These are phyloP conservation scores for Globisporangium parvum DNA, from an alignment of 352 stramenopile genomes.

Conservation along the genomic window DNA sequence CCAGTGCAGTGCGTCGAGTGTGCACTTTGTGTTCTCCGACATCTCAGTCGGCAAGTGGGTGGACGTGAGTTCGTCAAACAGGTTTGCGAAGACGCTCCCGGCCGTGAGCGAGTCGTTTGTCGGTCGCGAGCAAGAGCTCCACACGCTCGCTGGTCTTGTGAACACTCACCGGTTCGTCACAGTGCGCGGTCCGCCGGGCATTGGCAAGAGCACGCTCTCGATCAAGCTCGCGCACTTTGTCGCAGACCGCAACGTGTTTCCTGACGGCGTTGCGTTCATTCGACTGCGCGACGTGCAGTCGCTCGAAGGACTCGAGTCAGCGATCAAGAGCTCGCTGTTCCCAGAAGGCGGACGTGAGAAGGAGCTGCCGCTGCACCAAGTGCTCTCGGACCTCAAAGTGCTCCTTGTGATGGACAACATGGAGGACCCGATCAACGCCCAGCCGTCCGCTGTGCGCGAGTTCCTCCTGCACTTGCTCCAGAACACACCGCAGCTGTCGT, in stretches of 20 bases:
- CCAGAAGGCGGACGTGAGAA: constrained; percentile 58
- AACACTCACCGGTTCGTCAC: constrained; percentile 63
- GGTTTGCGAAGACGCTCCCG: constrained; percentile 62
- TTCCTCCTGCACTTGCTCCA: constrained; percentile 66
- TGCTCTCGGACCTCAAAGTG: constrained; percentile 47
- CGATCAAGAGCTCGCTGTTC: constrained; percentile 63
- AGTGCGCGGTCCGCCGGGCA: constrained; percentile 60
- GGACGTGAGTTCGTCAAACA: constrained; percentile 64
- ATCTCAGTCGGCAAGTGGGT: constrained; percentile 72
- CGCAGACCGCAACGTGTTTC: constrained; percentile 62
- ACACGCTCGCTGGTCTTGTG: constrained; percentile 56
- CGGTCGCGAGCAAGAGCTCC: constrained; percentile 65
- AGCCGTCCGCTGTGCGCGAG: constrained; percentile 42
- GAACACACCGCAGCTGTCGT: constrained; percentile 46
- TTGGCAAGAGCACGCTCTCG: constrained; percentile 73
- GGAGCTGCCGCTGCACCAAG: constrained; percentile 50
- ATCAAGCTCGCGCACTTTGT: constrained; percentile 71
- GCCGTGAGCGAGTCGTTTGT: constrained; percentile 65
- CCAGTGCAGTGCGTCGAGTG: constrained; percentile 40
- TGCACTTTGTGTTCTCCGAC: constrained; percentile 65
- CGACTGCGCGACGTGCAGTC: constrained; percentile 60
- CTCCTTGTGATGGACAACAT: constrained; percentile 81
- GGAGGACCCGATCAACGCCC: constrained; percentile 73
- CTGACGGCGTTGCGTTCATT: constrained; percentile 72
- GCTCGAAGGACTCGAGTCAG: constrained; percentile 64